phyloP scores from a whole-genome alignment of 805 yeast genomes.

The Ogataea angusta region DNA sequence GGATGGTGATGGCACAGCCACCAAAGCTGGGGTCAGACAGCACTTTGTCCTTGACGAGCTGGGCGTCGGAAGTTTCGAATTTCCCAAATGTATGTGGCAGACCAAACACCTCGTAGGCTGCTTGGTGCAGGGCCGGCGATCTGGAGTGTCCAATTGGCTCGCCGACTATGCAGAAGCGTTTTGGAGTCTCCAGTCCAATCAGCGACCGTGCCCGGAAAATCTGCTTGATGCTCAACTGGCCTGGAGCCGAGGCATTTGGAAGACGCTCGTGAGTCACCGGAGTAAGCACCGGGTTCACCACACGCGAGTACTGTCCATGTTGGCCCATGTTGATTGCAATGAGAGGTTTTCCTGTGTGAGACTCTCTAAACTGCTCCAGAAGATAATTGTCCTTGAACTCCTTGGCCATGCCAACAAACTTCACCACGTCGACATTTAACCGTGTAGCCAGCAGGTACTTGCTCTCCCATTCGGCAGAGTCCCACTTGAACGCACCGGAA shows the following conservation, averaged over 20 bases:
- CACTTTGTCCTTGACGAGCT: conserved; percentile 50
- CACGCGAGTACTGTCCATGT: conserved; percentile 74
- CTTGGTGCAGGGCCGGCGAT: conserved; percentile 83
- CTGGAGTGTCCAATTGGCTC: conserved; percentile 81
- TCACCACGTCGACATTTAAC: conserved; percentile 68
- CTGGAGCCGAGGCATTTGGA: conserved; percentile 75
- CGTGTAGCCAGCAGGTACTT: conserved; percentile 65
- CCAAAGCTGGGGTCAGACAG: conserved; percentile 60
- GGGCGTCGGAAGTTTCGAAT: conserved; percentile 66
- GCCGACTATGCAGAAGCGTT: conserved; percentile 74
- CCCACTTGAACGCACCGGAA: conserved; percentile 61
- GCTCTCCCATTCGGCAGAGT: conserved; percentile 67
- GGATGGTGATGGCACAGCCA: conserved; percentile 95
- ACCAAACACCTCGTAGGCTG: conserved; percentile 71
- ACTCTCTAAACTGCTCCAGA: conserved; percentile 64
- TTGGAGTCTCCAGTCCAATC: conserved; percentile 59
- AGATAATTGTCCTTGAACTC: conserved; percentile 62
- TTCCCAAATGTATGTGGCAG: conserved; percentile 69
- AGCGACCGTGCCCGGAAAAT: conserved; percentile 54
- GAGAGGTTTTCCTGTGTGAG: conserved; percentile 58
- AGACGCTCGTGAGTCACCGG: conserved; percentile 77
- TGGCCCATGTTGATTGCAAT: conserved; percentile 82
- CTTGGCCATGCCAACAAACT: conserved; percentile 78
- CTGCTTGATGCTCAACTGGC: conserved; percentile 65
- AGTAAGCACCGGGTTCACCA: conserved; percentile 69